Base-by-base conservation (phyloP, 2,329 filamentous ascomycete species). In the Cladosporium velox region DNA sequence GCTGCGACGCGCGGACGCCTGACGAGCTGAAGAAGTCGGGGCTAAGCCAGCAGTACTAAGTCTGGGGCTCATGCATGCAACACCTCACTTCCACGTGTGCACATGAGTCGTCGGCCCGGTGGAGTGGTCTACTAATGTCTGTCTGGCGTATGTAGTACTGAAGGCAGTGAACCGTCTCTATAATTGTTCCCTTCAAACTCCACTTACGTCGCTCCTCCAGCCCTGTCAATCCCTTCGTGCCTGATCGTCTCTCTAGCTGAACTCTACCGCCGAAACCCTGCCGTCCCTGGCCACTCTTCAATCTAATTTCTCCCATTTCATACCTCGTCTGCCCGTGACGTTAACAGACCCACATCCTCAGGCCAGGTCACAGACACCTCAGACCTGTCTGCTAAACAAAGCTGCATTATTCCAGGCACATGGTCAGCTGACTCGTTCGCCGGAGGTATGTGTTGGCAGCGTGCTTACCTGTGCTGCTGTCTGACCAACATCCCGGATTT, bases 61-160 rank as follows among this genome's bases (percentile, higher is more conserved):
- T 34, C 32, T 21, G 51, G 28, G 26, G 52, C 38, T n/a, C 38
- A 24, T 12, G 30, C 52, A 32, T 21, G 52, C 7, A 34, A 54
- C 11, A 55, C 52, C 52, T 55, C 52, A 55, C 52, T 55, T 55
- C 52, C 52, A 55, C 52, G 52, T 55, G 52, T n/a, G 12, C 32
- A 28, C 28, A 34, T 21, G 32, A 32, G 18, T 34, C 15, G 26
- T 55, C 52, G n/a, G 15, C 14, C 52, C 52, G 18, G 52, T n/a
- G 18, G 52, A 12, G 3, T 55, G 52, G 52, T 11, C 28, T 34
- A 3, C n/a, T 12, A 32, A 30, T 55, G 28, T 32, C 52, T 30
- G 28, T 55, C 4, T 34, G 52, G 52, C 38, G 38, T 44, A 14
- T 34, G 30, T 32, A 14, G 14, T 34, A 55, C 18, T 0, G n/a